Evolutionary conservation across 345 rosid genomes (phyloP).

Genomic region (Eucalyptus marginata): DNA sequence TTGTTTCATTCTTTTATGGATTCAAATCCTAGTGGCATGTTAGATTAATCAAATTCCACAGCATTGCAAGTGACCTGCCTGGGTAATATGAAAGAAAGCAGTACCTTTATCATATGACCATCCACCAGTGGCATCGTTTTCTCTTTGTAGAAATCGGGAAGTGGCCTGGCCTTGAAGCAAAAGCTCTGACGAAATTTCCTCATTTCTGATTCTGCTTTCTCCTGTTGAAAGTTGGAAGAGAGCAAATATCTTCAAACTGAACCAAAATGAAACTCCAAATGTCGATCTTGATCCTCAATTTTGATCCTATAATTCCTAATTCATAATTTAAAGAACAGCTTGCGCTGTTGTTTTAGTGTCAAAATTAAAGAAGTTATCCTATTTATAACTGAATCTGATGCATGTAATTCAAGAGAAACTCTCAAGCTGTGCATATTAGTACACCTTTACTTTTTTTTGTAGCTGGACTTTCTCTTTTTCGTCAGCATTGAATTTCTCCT

Average conservation of each 20-base stretch:
- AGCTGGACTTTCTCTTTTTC: constrained; percentile 32
- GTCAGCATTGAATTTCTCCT: constrained; percentile 70
- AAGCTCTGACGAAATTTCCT: constrained; percentile 48
- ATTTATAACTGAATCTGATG: background rate
- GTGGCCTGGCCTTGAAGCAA: constrained; percentile 92
- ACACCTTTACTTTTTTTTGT: constrained; percentile 38
- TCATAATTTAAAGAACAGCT: background rate
- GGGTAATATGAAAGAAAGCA: background rate
- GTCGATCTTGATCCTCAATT: background rate
- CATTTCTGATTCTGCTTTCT: constrained; percentile 55
- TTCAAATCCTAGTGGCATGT: background rate
- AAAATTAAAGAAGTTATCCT: background rate
- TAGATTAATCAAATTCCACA: background rate
- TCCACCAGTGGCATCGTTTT: constrained; percentile 9
- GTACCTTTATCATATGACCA: constrained; percentile 38
- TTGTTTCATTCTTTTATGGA: background rate
- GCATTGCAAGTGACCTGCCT: background rate
- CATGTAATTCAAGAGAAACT: background rate
- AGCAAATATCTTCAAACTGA: background rate
- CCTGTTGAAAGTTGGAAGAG: constrained; percentile 23
- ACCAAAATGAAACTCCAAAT: background rate
- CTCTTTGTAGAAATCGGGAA: constrained; percentile 76
- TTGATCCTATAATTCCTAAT: background rate
- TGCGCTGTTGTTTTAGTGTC: background rate
- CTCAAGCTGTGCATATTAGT: background rate